phyloP scores from a whole-genome alignment of 352 stramenopile species.

The Phytophthora aleatoria region DNA sequence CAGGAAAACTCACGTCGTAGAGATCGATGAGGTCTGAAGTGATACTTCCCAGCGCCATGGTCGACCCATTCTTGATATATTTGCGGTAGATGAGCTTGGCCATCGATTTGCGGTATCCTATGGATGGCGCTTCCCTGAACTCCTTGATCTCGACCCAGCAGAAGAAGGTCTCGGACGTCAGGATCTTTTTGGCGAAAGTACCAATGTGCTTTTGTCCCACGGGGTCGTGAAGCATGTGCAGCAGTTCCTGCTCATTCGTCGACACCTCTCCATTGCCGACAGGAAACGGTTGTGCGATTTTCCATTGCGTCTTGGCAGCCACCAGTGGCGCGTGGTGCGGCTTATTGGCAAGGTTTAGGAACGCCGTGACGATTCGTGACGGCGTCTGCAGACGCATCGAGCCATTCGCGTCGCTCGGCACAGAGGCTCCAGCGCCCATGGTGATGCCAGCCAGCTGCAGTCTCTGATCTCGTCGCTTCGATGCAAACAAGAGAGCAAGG shows the following conservation, averaged over 20 bases:
- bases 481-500: slow-evolving; percentile 3
- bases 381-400: slow-evolving; percentile 45
- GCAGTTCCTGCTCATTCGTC: slow-evolving; percentile 72
- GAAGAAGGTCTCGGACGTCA: slow-evolving; percentile 85
- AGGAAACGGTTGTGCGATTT: slow-evolving; percentile 60
- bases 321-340: slow-evolving; percentile 72
- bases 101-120: slow-evolving; percentile 71
- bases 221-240: slow-evolving; percentile 73
- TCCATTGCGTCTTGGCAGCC: slow-evolving; percentile 81
- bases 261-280: slow-evolving; percentile 49
- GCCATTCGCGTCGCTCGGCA: slow-evolving; percentile 27
- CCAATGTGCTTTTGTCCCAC: slow-evolving; percentile 85
- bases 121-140: slow-evolving; percentile 68
- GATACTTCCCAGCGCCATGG: slow-evolving; percentile 79
- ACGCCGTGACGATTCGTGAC: slow-evolving; percentile 52
- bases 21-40: slow-evolving; percentile 68
- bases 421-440: slow-evolving; percentile 52
- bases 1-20: slow-evolving; percentile 61
- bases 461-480: slow-evolving; percentile 1
- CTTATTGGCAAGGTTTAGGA: slow-evolving; percentile 63
- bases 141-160: slow-evolving; percentile 89
- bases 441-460: not conserved
- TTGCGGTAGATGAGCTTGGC: slow-evolving; percentile 88
- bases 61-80: slow-evolving; percentile 78
- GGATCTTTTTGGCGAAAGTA: slow-evolving; percentile 81